Percentiles rank a stretch among this genome's conserved stretches.
phyloP scores from a whole-genome alignment of 306 rosid genomes.

The Vicia sativa region DNA sequence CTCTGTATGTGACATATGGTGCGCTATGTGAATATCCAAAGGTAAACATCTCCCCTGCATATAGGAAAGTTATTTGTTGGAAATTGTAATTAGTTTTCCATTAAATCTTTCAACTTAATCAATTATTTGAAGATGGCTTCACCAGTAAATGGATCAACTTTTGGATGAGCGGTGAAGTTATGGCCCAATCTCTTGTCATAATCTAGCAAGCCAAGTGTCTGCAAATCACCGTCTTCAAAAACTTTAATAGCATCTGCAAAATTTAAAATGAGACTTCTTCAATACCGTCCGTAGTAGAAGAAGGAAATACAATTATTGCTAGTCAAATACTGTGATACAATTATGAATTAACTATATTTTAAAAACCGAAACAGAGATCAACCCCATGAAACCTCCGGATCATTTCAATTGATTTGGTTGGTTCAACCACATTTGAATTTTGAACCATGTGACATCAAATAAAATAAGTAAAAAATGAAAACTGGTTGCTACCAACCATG shows the following conservation, averaged over 20 bases:
- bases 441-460: too few relatives aligned
- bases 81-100: conserved; percentile 12
- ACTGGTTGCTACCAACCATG: too few relatives aligned
- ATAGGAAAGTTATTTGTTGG: conserved; percentile 37
- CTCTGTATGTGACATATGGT: conserved; percentile 92
- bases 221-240: conserved; percentile 96
- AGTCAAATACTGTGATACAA: too few relatives aligned
- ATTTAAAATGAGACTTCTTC: conserved; percentile 30
- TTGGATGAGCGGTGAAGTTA: conserved; percentile 96
- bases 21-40: conserved; percentile 86
- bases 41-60: conserved; percentile 95
- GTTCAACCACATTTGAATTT: too few relatives aligned
- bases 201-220: conserved; percentile 86
- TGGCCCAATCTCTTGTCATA: conserved; percentile 93
- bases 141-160: conserved; percentile 96
- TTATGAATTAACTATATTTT: too few relatives aligned
- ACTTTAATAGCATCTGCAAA: conserved; percentile 83
- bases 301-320: conserved; percentile 5
- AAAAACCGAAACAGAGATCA: too few relatives aligned
- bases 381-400: too few relatives aligned
- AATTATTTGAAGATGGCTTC: conserved; percentile 36
- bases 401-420: too few relatives aligned
- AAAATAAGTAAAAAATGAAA: too few relatives aligned
- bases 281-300: conserved; percentile 30
- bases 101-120: conserved; percentile 29